Evolutionary conservation across 2,329 filamentous ascomycete genomes (phyloP).

Genomic region (Pestalotiopsis sp.): DNA sequence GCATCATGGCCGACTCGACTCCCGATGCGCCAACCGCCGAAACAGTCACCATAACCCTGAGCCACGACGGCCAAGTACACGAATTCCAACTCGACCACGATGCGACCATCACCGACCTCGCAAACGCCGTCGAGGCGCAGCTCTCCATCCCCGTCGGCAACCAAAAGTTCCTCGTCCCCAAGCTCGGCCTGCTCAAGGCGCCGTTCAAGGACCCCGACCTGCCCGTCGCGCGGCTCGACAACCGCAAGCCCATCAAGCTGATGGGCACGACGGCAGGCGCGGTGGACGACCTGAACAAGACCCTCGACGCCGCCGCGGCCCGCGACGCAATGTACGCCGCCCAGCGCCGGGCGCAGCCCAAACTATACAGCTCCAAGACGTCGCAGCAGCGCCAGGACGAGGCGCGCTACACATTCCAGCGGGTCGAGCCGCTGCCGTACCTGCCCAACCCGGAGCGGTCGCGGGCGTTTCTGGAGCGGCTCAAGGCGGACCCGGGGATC

Average conservation of each 20-base stretch:
- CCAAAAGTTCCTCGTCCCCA: slow-evolving; percentile 70
- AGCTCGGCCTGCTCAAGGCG: slow-evolving; percentile 63
- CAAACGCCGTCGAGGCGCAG: slow-evolving; percentile 53
- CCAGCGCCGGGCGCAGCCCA: slow-evolving; percentile 28
- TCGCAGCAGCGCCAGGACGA: slow-evolving; percentile 50
- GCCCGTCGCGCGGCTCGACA: slow-evolving; percentile 47
- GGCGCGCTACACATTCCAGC: slow-evolving; percentile 77
- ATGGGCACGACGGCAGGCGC: slow-evolving; percentile 65
- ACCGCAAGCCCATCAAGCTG: slow-evolving; percentile 62
- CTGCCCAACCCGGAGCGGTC: slow-evolving; percentile 76
- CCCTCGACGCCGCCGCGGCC: slow-evolving; percentile 48
- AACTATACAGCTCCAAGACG: slow-evolving; percentile 28
- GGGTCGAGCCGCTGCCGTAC: slow-evolving; percentile 73
- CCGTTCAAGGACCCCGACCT: slow-evolving; percentile 63
- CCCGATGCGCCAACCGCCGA: slow-evolving; percentile 13
- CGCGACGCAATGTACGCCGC: slow-evolving; percentile 44
- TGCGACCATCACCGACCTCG: slow-evolving; percentile 60
- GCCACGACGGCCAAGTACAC: slow-evolving; percentile 47
- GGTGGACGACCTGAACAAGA: slow-evolving; percentile 54
- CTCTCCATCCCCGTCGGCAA: slow-evolving; percentile 63
- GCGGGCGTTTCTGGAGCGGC: slow-evolving; percentile 69
- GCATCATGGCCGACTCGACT: slow-evolving; percentile 19
- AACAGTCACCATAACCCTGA: slow-evolving; percentile 45
- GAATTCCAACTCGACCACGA: slow-evolving; percentile 44
- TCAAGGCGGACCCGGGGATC: slow-evolving; percentile 85